Conservation (phyloP, 2,329 filamentous ascomycete species). For the Leptographium wingfieldii region DNA sequence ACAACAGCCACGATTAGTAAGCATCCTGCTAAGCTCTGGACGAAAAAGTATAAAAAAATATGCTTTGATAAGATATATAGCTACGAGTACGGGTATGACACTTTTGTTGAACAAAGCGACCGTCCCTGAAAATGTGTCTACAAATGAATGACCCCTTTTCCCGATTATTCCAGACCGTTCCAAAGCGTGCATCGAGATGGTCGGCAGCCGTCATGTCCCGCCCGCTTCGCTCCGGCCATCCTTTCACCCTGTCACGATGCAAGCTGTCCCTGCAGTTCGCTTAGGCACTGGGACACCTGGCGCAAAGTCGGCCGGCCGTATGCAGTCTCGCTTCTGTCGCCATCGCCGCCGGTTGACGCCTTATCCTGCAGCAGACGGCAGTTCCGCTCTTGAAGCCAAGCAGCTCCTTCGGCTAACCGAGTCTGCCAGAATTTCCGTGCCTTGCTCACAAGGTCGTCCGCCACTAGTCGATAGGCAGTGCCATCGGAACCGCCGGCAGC, state of each 20-base stretch:
- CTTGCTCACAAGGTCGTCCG: background rate
- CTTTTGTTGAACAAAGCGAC: too few species aligned
- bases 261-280: background rate
- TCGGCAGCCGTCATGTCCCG: too few species aligned
- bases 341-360: background rate
- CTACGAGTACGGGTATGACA: too few species aligned
- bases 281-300: background rate
- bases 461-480: background rate
- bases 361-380: background rate
- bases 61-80: too few species aligned
- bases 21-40: too few species aligned
- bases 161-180: too few species aligned
- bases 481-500: background rate
- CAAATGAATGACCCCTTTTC: too few species aligned
- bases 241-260: background rate
- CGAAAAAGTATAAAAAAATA: too few species aligned
- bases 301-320: slow-evolving; percentile 1
- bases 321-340: background rate
- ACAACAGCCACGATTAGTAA: too few species aligned
- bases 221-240: background rate
- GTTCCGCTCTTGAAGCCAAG: slow-evolving; percentile 4
- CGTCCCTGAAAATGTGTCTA: too few species aligned
- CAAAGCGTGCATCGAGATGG: too few species aligned
- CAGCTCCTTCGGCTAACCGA: slow-evolving; percentile 1
- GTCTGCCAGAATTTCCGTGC: slow-evolving; percentile 2